Conservation (phyloP, 768 basidiomycete species). For the Austroboletus festivus region DNA sequence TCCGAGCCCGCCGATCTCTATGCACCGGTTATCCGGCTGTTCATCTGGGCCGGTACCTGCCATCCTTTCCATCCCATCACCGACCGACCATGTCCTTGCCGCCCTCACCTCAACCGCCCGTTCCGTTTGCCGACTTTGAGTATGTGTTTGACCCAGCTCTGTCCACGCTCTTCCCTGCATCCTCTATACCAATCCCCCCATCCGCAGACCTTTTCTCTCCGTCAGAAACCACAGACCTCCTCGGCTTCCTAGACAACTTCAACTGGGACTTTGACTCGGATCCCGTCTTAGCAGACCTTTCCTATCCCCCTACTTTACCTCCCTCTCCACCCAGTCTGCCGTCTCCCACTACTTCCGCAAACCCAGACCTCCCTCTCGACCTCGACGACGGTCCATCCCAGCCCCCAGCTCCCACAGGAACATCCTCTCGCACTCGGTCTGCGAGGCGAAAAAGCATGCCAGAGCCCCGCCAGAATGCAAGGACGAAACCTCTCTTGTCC, state of each 20-base stretch:
- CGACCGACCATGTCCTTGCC: conserved; percentile 30
- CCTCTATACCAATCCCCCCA: conserved; percentile 59
- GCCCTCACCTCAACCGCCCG: conserved; percentile 44
- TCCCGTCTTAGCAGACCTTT: conserved; percentile 17
- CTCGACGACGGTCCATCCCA: conserved; percentile 3
- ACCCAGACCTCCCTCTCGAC: conserved; percentile 7
- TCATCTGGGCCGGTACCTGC: not conserved
- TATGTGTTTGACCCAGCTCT: conserved; percentile 66
- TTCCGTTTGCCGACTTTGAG: conserved; percentile 65
- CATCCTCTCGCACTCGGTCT: conserved; percentile 11
- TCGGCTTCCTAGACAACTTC: conserved; percentile 82
- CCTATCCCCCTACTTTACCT: not conserved
- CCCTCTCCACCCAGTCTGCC: not conserved
- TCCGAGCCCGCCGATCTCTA: conserved; percentile 4
- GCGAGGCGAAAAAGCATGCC: conserved; percentile 25
- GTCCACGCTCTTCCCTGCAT: conserved; percentile 52
- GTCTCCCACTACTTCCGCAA: conserved; percentile 1
- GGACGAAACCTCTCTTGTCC: conserved; percentile 66
- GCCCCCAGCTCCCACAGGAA: conserved; percentile 8
- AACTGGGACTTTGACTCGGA: conserved; percentile 59
- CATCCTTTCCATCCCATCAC: too few species aligned
- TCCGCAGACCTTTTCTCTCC: conserved; percentile 78
- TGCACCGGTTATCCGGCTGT: conserved; percentile 22
- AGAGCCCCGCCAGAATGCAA: conserved; percentile 28
- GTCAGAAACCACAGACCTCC: conserved; percentile 72